phyloP scores from a whole-genome alignment of 192 early-diverging fungal species.

The Geranomyces variabilis region DNA sequence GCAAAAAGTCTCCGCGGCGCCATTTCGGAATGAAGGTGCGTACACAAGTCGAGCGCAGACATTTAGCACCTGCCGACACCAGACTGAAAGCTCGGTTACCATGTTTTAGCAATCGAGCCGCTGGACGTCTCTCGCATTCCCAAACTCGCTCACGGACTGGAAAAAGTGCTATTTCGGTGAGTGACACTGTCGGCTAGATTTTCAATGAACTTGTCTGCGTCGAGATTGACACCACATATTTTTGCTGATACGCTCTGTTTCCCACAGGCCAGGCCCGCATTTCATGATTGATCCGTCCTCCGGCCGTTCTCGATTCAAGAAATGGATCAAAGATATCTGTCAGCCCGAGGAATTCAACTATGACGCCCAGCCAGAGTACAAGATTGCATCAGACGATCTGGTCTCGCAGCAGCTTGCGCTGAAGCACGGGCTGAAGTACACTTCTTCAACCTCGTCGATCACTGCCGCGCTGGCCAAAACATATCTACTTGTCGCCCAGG shows the following conservation, averaged over 20 bases:
- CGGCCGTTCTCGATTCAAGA: slow-evolving; percentile 77
- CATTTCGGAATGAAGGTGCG: no score
- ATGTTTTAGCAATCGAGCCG: neutral
- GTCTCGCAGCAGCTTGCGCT: slow-evolving; percentile 38
- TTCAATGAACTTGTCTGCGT: slow-evolving; percentile 10
- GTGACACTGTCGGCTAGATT: neutral
- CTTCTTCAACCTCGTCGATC: slow-evolving; percentile 90
- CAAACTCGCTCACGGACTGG: slow-evolving; percentile 62
- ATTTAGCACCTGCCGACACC: no score
- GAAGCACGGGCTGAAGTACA: slow-evolving; percentile 57
- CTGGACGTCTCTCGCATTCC: slow-evolving; percentile 25
- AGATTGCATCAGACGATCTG: slow-evolving; percentile 76
- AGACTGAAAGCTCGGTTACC: neutral
- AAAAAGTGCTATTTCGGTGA: slow-evolving; percentile 68
- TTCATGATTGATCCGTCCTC: slow-evolving; percentile 77
- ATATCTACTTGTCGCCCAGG: slow-evolving; percentile 71
- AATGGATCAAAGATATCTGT: slow-evolving; percentile 77
- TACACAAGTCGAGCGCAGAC: no score
- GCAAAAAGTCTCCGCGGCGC: no score
- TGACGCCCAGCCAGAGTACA: slow-evolving; percentile 75
- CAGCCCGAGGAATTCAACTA: slow-evolving; percentile 83
- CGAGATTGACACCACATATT: neutral
- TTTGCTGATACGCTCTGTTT: slow-evolving; percentile 2
- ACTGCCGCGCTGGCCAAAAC: slow-evolving; percentile 75
- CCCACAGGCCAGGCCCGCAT: slow-evolving; percentile 76